Evolutionary conservation across 768 basidiomycete genomes (phyloP).

Genomic region (Podaxis carcinomalis): DNA sequence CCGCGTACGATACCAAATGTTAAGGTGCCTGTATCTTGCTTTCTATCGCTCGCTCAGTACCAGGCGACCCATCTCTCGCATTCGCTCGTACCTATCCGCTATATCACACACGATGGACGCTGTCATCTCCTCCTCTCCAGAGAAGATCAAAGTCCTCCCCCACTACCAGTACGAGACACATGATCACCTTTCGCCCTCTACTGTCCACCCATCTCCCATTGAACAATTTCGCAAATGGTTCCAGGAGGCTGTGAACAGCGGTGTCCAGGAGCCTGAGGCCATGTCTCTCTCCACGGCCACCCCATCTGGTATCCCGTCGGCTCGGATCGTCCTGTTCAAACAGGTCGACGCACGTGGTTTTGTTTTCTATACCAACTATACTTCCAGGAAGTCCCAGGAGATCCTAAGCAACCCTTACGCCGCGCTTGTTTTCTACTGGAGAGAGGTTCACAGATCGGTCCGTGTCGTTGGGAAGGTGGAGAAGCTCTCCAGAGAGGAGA

Average conservation of each 20-base stretch:
- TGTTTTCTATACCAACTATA: constrained; percentile 97
- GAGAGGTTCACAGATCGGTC: constrained; percentile 75
- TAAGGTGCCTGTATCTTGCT: not conserved
- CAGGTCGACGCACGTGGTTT: constrained; percentile 86
- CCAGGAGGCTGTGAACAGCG: constrained; percentile 49
- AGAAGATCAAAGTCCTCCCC: constrained; percentile 63
- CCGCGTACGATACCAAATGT: not conserved
- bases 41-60: not conserved
- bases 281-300: constrained; percentile 80
- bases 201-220: constrained; percentile 64
- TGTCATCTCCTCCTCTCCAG: constrained; percentile 39
- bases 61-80: not conserved
- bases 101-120: constrained; percentile 27
- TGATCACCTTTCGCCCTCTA: constrained; percentile 60
- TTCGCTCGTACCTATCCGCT: not conserved
- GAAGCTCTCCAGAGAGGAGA: constrained; percentile 68
- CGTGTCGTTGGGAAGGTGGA: constrained; percentile 85
- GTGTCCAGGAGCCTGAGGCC: constrained; percentile 83
- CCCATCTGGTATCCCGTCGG: constrained; percentile 71
- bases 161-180: constrained; percentile 72
- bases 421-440: constrained; percentile 89
- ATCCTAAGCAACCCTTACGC: constrained; percentile 74
- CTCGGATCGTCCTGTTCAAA: constrained; percentile 89
- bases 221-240: constrained; percentile 90
- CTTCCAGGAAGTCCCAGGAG: constrained; percentile 87